A percentile compares a stretch with the other conserved stretches of the same genome.
phyloP scores from a whole-genome alignment of 2,329 filamentous ascomycete genomes.

The Cladosporium cucumerinum region DNA sequence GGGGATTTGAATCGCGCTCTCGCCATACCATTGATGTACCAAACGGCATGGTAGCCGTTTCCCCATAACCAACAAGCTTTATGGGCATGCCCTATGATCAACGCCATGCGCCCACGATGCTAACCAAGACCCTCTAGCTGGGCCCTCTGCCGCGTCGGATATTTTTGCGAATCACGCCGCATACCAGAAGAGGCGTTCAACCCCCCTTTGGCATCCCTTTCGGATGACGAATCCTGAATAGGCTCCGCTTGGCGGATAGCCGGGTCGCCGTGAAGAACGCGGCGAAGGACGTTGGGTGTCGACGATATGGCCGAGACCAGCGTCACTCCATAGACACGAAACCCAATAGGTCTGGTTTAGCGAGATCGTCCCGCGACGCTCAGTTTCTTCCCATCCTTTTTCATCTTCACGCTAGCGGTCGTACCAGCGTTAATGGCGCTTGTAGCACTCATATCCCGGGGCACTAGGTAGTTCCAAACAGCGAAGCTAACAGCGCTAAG shows the following conservation, averaged over 20 bases:
- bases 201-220: background rate
- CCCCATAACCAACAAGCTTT: background rate
- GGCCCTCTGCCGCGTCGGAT: background rate
- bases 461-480: slow-evolving; percentile 18
- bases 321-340: background rate
- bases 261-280: background rate
- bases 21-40: background rate
- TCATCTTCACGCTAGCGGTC: background rate
- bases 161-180: background rate
- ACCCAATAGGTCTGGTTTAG: background rate
- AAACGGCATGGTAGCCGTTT: background rate
- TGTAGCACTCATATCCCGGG: background rate
- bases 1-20: background rate
- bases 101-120: background rate
- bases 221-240: background rate
- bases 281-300: background rate
- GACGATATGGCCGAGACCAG: background rate
- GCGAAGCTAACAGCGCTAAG: slow-evolving; percentile 23
- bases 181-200: background rate
- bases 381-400: background rate
- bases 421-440: background rate
- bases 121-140: background rate
- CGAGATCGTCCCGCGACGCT: background rate
- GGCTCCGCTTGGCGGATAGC: background rate
- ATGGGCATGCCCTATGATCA: background rate